Evolutionary conservation across 176 grass and related monocot species (phyloP).

Genomic region (Lolium rigidum): DNA sequence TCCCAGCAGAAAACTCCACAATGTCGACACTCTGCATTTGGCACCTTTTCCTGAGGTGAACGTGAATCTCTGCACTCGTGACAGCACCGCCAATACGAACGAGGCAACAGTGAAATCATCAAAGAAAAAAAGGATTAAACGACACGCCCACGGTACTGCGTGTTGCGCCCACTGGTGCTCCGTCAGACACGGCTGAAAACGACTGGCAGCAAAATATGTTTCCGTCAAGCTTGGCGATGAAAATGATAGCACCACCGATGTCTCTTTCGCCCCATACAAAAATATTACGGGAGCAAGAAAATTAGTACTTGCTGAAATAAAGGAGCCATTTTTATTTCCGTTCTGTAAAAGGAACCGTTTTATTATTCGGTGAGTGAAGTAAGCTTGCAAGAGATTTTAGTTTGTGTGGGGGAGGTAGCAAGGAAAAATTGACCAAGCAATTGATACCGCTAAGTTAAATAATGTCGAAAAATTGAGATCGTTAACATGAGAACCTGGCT

Average conservation of each 20-base stretch:
- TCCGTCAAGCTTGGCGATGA: slow-evolving; percentile 15
- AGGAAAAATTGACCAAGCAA: slow-evolving; percentile 6
- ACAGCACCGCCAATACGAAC: too few species aligned
- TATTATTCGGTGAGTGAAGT: slow-evolving; percentile 7
- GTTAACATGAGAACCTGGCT: too few species aligned
- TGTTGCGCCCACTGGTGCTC: neutral
- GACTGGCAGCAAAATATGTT: slow-evolving; percentile 24
- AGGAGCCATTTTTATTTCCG: neutral
- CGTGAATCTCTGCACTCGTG: slow-evolving; percentile 8
- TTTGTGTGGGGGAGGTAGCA: too few species aligned
- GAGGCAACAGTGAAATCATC: too few species aligned
- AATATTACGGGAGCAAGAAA: neutral
- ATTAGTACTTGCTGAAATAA: neutral
- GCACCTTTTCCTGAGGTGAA: slow-evolving; percentile 26
- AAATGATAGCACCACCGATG: slow-evolving; percentile 26
- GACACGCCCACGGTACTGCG: slow-evolving; percentile 29
- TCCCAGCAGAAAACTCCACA: neutral
- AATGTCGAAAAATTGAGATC: slow-evolving; percentile 30
- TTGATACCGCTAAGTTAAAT: neutral
- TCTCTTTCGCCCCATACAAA: neutral
- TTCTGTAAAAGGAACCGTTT: neutral
- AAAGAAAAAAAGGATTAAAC: neutral
- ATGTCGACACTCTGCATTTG: slow-evolving; percentile 47
- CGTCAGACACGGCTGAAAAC: neutral
- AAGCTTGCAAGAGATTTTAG: neutral